Percentiles rank a stretch among this genome's conserved stretches.
These are phyloP conservation scores for Lepidium aucheri DNA, from an alignment of 345 rosid genomes.

Conservation along the genomic window DNA sequence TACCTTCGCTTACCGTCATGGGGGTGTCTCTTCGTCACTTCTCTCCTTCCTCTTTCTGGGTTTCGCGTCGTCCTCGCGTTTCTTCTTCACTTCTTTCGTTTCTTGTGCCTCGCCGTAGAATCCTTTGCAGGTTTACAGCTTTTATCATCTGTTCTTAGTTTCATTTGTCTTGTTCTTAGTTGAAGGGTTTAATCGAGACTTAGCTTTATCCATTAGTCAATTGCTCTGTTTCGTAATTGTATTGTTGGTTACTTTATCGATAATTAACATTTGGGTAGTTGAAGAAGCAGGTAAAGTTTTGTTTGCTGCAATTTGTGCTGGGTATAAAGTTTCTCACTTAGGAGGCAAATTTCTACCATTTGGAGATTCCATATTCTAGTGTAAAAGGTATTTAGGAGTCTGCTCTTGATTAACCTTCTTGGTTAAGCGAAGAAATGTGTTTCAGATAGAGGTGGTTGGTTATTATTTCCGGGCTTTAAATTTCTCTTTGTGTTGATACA, in stretches of 20 bases:
- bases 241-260: neutral
- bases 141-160: neutral
- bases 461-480: neutral
- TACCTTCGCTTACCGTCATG: slow-evolving; percentile 40
- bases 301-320: no score
- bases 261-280: neutral
- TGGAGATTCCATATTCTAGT: neutral
- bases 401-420: neutral
- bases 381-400: neutral
- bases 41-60: slow-evolving; percentile 38
- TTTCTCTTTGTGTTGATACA: neutral
- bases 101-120: slow-evolving; percentile 17
- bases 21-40: slow-evolving; percentile 48
- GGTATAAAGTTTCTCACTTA: neutral
- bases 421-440: neutral
- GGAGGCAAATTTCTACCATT: neutral
- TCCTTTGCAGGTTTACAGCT: slow-evolving; percentile 11
- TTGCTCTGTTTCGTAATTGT: neutral
- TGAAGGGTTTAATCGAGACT: neutral
- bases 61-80: slow-evolving; percentile 29
- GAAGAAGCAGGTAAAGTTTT: neutral
- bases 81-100: slow-evolving; percentile 16
- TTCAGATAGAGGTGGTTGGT: neutral
- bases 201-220: neutral
- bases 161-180: neutral